Conservation (phyloP, 108 stramenopile genomes). For the Mediolabrus comicus region DNA sequence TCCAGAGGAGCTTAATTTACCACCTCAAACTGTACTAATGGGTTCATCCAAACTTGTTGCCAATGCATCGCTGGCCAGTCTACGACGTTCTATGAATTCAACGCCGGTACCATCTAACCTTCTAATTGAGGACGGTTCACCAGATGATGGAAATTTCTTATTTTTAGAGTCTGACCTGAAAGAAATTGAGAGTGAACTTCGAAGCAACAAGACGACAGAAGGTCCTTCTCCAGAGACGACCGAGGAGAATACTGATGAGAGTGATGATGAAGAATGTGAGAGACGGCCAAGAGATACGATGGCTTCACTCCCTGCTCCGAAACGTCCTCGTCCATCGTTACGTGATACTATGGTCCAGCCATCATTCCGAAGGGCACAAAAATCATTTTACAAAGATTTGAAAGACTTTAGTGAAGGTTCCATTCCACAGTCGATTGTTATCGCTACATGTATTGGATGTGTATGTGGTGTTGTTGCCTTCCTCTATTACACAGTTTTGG, state of each 20-base stretch:
- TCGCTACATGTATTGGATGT: conserved; percentile 52
- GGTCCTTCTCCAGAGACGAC: no score
- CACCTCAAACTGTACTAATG: not conserved
- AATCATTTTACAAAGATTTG: conserved; percentile 63
- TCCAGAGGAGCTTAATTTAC: not conserved
- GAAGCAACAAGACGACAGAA: not conserved
- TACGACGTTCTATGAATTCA: not conserved
- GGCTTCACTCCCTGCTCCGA: no score
- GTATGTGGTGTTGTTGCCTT: conserved; percentile 67
- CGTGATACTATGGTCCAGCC: no score
- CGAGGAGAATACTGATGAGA: no score
- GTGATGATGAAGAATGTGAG: no score
- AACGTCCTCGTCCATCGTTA: no score
- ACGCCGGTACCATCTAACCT: not conserved
- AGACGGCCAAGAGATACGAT: no score
- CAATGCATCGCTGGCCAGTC: not conserved
- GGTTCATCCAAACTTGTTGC: not conserved
- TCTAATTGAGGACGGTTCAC: not conserved
- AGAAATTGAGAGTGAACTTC: conserved; percentile 8
- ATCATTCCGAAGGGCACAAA: no score
- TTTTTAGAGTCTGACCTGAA: not conserved
- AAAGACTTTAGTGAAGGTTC: conserved; percentile 53
- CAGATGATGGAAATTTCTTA: not conserved
- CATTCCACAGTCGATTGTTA: conserved; percentile 58
- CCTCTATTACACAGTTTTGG: conserved; percentile 58